Conservation (phyloP, 768 basidiomycete species). For the Collybia sordida region DNA sequence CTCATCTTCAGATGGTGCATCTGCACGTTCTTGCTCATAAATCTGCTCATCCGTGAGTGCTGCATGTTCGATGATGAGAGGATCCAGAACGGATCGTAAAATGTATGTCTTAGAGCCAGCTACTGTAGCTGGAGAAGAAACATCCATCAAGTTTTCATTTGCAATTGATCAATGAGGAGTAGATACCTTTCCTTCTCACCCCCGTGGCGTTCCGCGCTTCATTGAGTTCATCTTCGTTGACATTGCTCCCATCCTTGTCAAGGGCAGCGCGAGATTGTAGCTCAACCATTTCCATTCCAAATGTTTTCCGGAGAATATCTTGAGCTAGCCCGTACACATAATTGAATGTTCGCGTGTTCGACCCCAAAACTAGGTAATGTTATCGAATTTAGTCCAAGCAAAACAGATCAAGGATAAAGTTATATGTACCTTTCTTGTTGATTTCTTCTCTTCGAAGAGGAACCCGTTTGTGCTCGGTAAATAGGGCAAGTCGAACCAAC, state of each 20-base stretch:
- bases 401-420: not conserved
- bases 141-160: not conserved
- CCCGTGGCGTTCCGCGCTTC: conserved; percentile 50
- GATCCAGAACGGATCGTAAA: conserved; percentile 71
- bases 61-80: conserved; percentile 60
- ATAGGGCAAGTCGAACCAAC: conserved; percentile 80
- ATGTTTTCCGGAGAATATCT: conserved; percentile 54
- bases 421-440: conserved; percentile 67
- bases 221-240: conserved; percentile 44
- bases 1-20: conserved; percentile 49
- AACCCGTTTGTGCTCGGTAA: conserved; percentile 69
- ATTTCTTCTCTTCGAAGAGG: conserved; percentile 82
- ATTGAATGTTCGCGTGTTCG: conserved; percentile 60
- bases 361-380: conserved; percentile 28
- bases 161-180: not conserved
- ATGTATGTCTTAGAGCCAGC: conserved; percentile 79
- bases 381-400: too few relatives aligned
- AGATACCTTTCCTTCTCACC: conserved; percentile 66
- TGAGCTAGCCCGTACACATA: conserved; percentile 66
- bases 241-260: conserved; percentile 41
- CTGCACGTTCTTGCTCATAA: conserved; percentile 44
- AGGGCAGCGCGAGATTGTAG: conserved; percentile 61
- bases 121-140: conserved; percentile 39
- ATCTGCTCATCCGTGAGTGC: conserved; percentile 54
- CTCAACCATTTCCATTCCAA: conserved; percentile 86